phyloP scores from a whole-genome alignment of 192 early-diverging fungal genomes.

The Podochytrium sp. region DNA sequence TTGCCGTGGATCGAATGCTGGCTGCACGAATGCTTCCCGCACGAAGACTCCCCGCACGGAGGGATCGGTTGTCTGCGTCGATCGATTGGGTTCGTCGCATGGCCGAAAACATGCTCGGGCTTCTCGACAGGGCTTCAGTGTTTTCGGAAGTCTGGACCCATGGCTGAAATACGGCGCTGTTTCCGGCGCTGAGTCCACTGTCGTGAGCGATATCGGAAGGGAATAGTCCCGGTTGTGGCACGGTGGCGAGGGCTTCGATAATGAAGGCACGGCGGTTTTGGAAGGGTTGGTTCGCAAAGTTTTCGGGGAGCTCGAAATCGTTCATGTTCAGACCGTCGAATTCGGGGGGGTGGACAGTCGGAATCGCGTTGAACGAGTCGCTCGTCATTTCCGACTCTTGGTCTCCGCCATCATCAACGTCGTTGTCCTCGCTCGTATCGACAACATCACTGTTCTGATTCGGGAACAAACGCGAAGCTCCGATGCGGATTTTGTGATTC shows the following conservation, averaged over 20 bases:
- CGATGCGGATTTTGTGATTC: slow-evolving; percentile 12
- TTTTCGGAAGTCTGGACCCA: neutral
- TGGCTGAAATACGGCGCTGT: slow-evolving; percentile 11
- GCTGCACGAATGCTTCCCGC: too few species aligned
- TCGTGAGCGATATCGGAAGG: too few species aligned
- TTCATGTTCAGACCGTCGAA: too few species aligned
- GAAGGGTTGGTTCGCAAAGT: neutral
- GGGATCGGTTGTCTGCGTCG: too few species aligned
- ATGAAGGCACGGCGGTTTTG: neutral
- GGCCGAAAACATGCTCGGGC: too few species aligned
- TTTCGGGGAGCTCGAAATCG: neutral
- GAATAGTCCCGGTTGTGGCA: neutral
- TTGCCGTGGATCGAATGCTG: too few species aligned
- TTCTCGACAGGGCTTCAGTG: neutral
- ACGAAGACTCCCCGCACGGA: too few species aligned
- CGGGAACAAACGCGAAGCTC: neutral
- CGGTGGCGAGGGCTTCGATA: neutral
- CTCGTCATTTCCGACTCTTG: neutral
- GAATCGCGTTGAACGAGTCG: too few species aligned
- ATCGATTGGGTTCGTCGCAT: neutral
- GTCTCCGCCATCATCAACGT: too few species aligned
- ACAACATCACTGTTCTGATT: neutral
- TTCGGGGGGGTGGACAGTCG: too few species aligned
- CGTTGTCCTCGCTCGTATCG: too few species aligned
- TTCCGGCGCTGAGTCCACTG: slow-evolving; percentile 4